Evolutionary conservation across 164 flowering plant genomes (phyloP).

Genomic region (Stephania japonica): DNA sequence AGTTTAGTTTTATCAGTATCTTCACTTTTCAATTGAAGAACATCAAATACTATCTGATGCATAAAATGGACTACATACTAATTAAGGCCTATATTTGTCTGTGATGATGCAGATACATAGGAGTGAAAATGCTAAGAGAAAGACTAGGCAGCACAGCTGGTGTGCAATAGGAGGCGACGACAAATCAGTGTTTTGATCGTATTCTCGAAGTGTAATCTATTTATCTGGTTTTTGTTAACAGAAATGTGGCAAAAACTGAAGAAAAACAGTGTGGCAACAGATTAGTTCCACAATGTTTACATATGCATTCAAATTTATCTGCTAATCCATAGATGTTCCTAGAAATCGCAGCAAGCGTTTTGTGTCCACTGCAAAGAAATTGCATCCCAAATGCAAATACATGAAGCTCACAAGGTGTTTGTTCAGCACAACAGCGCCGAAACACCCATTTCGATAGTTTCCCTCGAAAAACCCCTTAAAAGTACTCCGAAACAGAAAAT

Average conservation of each 20-base stretch:
- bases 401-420: not conserved
- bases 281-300: not conserved
- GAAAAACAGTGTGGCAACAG: not conserved
- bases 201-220: not conserved
- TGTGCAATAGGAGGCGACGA: slow-evolving; percentile 30
- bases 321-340: not conserved
- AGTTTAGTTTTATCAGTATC: too few relatives aligned
- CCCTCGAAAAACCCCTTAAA: too few relatives aligned
- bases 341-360: not conserved
- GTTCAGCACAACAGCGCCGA: too few relatives aligned
- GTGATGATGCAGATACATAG: slow-evolving; percentile 74
- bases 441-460: too few relatives aligned
- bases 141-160: slow-evolving; percentile 62
- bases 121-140: slow-evolving; percentile 68
- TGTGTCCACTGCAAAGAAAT: not conserved
- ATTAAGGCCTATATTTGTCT: not conserved
- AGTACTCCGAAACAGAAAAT: not conserved
- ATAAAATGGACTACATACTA: not conserved
- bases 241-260: not conserved
- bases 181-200: not conserved
- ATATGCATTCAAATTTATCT: not conserved
- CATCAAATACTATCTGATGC: not conserved
- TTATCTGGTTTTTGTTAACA: not conserved
- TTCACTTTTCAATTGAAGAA: not conserved
- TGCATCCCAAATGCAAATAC: not conserved